Base-by-base conservation (phyloP, 306 rosid genomes). In the Delonix regia region DNA sequence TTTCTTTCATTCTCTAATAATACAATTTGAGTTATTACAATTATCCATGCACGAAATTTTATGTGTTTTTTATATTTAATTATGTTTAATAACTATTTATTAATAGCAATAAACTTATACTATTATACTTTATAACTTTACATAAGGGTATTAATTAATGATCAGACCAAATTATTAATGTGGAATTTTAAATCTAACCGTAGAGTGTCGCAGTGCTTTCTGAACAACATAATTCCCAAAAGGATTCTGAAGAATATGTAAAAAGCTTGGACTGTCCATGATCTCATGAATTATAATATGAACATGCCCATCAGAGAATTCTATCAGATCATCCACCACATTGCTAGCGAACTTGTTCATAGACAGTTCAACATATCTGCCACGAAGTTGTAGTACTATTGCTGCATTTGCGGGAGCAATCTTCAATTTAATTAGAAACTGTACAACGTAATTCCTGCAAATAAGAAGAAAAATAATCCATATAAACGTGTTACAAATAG, bases 211-310 rank as follows among this genome's bases (percentile, higher is more conserved):
- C 10, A 83, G 5, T n/a, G 90, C 90, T 27, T 34, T 47, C 80
- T 87, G 91, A 80, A 21, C 82, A 70, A 91, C 87, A 47, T 25
- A 88, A 76, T 88, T 89, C 11, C 89, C 91, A 19, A 0, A 88
- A 4, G 59, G 66, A 59, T 89, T 59, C 30, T 63, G 84, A 57
- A 79, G 39, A 73, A 89, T 22, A 11, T 25, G 3, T 6, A 83
- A 1, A 67, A 89, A 87, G 0, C 59, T 7, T 0, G 9, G 38
- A 33, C 81, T 77, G 0, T n/a, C 0, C n/a, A 83, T 71, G 5
- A 91, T 21, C 78, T 91, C 89, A 0, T 0, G 0, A 24, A 77
- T 30, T 56, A 89, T 79, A 6, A 13, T 2, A 1, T 12, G 9
- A 22, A 18, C 81, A 44, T 13, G 3, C 0, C 13, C 11, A 14